A percentile compares a stretch with the other conserved stretches of the same genome.
Evolutionary conservation across 345 rosid genomes (phyloP).

Genomic region (Rhodomyrtus tomentosa): DNA sequence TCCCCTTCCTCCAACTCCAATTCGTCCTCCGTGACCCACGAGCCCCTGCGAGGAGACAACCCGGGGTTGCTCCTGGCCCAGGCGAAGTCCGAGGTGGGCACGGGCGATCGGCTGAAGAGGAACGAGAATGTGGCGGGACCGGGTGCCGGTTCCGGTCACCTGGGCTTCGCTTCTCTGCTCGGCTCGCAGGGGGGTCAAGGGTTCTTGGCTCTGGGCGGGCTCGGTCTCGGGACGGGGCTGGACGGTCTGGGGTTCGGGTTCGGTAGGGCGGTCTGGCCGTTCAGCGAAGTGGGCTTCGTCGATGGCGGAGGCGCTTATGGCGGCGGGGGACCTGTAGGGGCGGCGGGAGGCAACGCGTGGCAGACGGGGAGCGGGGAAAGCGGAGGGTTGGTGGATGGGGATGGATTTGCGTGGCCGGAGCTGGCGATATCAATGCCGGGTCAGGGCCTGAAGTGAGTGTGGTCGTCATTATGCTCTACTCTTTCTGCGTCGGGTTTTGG

Average conservation of each 20-base stretch:
- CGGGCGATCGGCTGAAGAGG: not conserved
- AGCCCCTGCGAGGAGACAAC: slow-evolving; percentile 2
- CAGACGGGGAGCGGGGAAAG: slow-evolving; percentile 13
- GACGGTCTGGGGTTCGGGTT: slow-evolving; percentile 29
- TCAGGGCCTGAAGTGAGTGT: slow-evolving; percentile 25
- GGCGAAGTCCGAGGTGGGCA: not conserved
- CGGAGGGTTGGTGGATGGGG: slow-evolving; percentile 26
- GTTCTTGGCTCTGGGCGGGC: slow-evolving; percentile 6
- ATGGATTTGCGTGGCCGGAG: slow-evolving; percentile 40
- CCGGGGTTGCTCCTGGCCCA: not conserved
- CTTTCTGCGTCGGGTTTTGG: not conserved
- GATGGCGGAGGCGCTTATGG: slow-evolving; percentile 1
- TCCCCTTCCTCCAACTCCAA: slow-evolving; percentile 12
- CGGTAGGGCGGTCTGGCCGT: slow-evolving; percentile 23
- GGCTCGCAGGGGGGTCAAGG: not conserved
- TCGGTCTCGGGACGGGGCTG: not conserved
- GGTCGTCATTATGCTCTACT: not conserved
- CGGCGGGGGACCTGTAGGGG: not conserved
- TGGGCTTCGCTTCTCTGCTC: slow-evolving; percentile 3
- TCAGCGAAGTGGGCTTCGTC: slow-evolving; percentile 16
- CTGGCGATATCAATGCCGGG: slow-evolving; percentile 40
- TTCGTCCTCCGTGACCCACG: slow-evolving; percentile 13
- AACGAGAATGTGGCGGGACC: slow-evolving; percentile 4
- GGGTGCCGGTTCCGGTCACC: slow-evolving; percentile 8
- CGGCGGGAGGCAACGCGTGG: slow-evolving; percentile 20